These are phyloP conservation scores for Cryphonectria radicalis DNA, from an alignment of 2,329 filamentous ascomycete genomes.

Conservation along the genomic window DNA sequence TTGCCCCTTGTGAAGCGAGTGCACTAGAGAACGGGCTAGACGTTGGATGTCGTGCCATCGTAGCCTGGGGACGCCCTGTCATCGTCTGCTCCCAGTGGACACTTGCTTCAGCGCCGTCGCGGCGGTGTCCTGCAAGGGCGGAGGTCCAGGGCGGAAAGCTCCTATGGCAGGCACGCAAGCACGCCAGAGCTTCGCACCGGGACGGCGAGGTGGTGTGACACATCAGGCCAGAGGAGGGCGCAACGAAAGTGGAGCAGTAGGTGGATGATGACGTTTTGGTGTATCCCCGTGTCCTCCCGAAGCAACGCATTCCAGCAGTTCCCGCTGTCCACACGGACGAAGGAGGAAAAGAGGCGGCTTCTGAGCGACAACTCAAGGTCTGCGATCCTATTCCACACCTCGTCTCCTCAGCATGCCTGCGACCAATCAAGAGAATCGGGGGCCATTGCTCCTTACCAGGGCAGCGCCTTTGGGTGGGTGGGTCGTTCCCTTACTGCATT, in stretches of 20 bases:
- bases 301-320: not conserved
- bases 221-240: constrained; percentile 28
- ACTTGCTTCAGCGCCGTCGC: not conserved
- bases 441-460: not conserved
- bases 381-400: not conserved
- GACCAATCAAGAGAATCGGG: not conserved
- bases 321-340: not conserved
- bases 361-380: not conserved
- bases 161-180: not conserved
- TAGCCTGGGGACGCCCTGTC: not conserved
- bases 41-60: not conserved
- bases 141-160: not conserved
- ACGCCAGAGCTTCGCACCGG: not conserved
- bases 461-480: constrained; percentile 8
- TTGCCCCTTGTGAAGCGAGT: not conserved
- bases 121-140: not conserved
- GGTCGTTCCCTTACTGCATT: constrained; percentile 18
- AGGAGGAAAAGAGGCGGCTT: not conserved
- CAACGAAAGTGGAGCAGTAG: constrained; percentile 23
- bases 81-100: not conserved
- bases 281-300: constrained; percentile 7
- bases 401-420: not conserved
- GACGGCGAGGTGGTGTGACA: constrained; percentile 16
- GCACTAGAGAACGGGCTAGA: not conserved
- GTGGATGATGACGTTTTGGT: constrained; percentile 24